These are phyloP conservation scores for Rhipidocladum racemiflorum DNA, from an alignment of 176 grass and related monocot genomes.

Conservation along the genomic window DNA sequence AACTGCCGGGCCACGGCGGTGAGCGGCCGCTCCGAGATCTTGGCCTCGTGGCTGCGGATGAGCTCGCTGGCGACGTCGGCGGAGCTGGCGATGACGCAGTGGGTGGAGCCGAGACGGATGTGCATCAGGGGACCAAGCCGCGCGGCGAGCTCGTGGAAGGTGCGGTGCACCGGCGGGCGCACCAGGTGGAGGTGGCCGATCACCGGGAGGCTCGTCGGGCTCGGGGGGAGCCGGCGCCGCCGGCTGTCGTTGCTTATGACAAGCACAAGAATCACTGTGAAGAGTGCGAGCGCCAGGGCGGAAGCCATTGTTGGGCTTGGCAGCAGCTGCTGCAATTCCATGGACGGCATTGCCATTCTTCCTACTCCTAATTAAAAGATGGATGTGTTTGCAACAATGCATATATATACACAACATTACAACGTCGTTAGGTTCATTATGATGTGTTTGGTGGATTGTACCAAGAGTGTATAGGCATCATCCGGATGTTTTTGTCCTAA, in stretches of 20 bases:
- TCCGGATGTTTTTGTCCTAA: no score
- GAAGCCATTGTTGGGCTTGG: no score
- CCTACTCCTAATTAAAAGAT: no score
- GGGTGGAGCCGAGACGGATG: slow-evolving; percentile 58
- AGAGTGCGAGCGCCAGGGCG: background rate
- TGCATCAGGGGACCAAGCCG: slow-evolving; percentile 42
- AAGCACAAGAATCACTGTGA: background rate
- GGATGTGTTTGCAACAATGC: no score
- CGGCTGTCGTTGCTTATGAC: no score
- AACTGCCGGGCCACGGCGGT: slow-evolving; percentile 41
- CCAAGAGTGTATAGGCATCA: no score
- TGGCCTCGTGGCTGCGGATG: slow-evolving; percentile 37
- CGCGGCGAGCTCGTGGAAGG: slow-evolving; percentile 19
- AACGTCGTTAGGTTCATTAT: no score
- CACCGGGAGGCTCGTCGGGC: slow-evolving; percentile 37
- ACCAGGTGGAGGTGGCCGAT: slow-evolving; percentile 61
- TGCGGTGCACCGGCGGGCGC: slow-evolving; percentile 30
- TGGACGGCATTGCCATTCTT: no score
- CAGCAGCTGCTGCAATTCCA: no score
- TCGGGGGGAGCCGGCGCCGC: slow-evolving; percentile 32
- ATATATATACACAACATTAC: no score
- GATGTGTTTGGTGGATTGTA: no score
- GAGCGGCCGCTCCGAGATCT: slow-evolving; percentile 40
- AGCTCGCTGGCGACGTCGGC: slow-evolving; percentile 35
- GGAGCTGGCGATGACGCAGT: slow-evolving; percentile 37